phyloP scores from a whole-genome alignment of 2,329 filamentous ascomycete genomes.

The Neopestalotiopsis rosae region DNA sequence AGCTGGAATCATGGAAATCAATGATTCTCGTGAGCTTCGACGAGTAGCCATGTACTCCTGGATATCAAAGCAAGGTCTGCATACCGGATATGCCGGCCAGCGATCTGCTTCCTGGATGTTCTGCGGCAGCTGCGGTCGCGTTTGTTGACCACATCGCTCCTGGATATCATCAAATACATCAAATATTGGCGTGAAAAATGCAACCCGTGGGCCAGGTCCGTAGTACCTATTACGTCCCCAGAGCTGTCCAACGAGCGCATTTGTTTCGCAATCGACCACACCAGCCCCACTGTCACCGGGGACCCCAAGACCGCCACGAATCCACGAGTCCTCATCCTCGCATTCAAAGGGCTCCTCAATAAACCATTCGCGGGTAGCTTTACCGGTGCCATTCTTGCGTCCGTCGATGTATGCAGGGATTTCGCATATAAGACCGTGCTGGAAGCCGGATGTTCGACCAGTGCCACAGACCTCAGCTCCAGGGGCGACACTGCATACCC shows the following conservation, averaged over 20 bases:
- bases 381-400: conserved; percentile 43
- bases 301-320: conserved; percentile 50
- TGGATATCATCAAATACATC: conserved; percentile 53
- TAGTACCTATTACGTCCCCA: conserved; percentile 51
- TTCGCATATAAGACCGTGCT: conserved; percentile 48
- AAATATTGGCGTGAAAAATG: conserved; percentile 50
- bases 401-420: conserved; percentile 48
- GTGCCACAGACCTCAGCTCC: conserved; percentile 44
- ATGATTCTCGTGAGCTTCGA: conserved; percentile 46
- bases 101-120: conserved; percentile 46
- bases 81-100: conserved; percentile 46
- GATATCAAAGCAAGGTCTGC: conserved; percentile 47
- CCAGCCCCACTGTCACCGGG: conserved; percentile 50
- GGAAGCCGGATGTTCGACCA: conserved; percentile 49
- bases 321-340: conserved; percentile 50
- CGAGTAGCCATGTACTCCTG: conserved; percentile 46
- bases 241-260: conserved; percentile 46
- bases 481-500: conserved; percentile 38
- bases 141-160: conserved; percentile 46
- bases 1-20: conserved; percentile 47
- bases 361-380: conserved; percentile 51
- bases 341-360: conserved; percentile 44
- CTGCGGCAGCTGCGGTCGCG: conserved; percentile 46
- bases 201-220: conserved; percentile 44
- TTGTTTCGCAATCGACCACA: conserved; percentile 46